Evolutionary conservation across 257 asterid species (phyloP), one percentile per base, ranked within the genome.

Genomic region (Petunia secreta): DNA sequence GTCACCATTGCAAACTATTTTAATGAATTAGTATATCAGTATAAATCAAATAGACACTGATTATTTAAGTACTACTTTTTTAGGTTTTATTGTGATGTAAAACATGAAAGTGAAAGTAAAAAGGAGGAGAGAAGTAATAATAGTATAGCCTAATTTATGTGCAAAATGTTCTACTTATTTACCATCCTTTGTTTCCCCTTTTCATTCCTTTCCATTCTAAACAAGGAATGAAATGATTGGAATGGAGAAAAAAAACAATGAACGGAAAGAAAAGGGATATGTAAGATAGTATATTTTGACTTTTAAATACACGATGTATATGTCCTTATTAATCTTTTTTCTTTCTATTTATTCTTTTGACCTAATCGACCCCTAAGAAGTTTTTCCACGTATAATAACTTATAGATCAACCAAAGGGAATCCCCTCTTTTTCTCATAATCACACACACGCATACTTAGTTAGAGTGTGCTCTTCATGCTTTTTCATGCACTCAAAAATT

Each of bases 141-240:
- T n/a, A 44, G 40, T 68, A 71, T 25, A 25, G 25, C 25, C 60
- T 48, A 48, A 5, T 48, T 71, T 71, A 71, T 48, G 62, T 48
- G 34, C 44, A 48, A 68, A 68, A 55, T 71, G 62, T 39, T 48
- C 77, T 71, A 71, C 25, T 71, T 25, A 57, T 39, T 63, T 37
- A 63, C 71, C 46, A 63, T 37, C 25, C 71, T 66, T 67, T 66
- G 36, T 65, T 15, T 65, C 40, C 37, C 54, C 54, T 67, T 67
- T 67, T 67, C 55, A 62, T 34, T 6, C 40, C 15, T 34, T 62
- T 62, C 15, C 55, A 41, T 67, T 67, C 52, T 67, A 71, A 71
- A 71, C 43, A 71, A 11, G 44, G 60, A 34, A 71, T 48, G 60
- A 11, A 71, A 71, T 71, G 62, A 71, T 71, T 48, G 37, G 77